Conservation (phyloP, 2,329 filamentous ascomycete genomes). For the Bertia moriformis region DNA sequence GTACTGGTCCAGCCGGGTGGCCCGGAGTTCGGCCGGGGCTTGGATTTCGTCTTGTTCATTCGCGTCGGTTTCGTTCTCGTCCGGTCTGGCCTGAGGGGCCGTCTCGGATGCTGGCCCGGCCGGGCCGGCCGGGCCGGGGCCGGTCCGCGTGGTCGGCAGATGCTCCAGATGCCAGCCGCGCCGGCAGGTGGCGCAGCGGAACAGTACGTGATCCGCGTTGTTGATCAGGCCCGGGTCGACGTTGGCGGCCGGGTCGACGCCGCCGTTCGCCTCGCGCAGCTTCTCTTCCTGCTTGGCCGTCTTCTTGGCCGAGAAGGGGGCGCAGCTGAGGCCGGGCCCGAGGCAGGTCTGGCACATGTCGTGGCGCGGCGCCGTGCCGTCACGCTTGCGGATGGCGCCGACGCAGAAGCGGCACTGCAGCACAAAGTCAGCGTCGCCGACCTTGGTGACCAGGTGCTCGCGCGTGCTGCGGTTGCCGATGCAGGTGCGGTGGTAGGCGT, state of each 20-base stretch:
- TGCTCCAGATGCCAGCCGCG: conserved; percentile 76
- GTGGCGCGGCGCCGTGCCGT: conserved; percentile 53
- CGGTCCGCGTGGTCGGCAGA: conserved; percentile 31
- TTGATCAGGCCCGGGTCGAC: conserved; percentile 56
- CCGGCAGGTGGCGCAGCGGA: conserved; percentile 66
- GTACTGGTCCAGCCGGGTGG: conserved; percentile 59
- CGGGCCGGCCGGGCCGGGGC: too few species aligned
- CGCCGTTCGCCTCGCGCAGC: conserved; percentile 62
- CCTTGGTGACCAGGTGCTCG: conserved; percentile 83
- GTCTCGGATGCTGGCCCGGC: background rate
- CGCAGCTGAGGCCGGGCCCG: conserved; percentile 51
- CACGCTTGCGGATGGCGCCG: conserved; percentile 51
- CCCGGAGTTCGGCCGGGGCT: conserved; percentile 32
- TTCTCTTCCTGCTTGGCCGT: conserved; percentile 72
- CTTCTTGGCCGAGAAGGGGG: conserved; percentile 58
- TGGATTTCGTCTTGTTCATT: conserved; percentile 17
- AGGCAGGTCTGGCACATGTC: conserved; percentile 61
- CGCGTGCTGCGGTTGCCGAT: conserved; percentile 58
- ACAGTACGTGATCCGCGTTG: conserved; percentile 62
- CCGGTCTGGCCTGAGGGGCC: conserved; percentile 14
- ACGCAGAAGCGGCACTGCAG: conserved; percentile 83
- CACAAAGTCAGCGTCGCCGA: conserved; percentile 63
- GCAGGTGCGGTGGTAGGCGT: conserved; percentile 70
- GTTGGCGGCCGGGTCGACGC: conserved; percentile 58
- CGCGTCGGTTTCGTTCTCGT: conserved; percentile 15